Evolutionary conservation across 176 grass and related monocot species (phyloP).

Genomic region (Neostapfia colusana): DNA sequence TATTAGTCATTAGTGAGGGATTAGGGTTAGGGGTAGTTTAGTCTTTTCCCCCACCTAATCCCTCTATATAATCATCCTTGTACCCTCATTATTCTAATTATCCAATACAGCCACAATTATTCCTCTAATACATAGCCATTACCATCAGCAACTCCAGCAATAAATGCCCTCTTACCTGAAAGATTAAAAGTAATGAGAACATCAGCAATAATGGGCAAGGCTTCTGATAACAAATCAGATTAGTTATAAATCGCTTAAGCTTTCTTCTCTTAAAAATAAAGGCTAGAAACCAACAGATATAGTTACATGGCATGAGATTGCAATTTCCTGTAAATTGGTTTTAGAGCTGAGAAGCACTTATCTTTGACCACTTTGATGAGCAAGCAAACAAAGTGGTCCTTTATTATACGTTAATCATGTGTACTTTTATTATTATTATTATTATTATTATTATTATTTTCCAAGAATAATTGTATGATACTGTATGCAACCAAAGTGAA

Average conservation of each 20-base stretch:
- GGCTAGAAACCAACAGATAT: not conserved
- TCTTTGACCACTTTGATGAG: not conserved
- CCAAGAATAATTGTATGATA: not conserved
- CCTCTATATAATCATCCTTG: too few species aligned
- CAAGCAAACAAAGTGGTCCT: not conserved
- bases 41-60: too few species aligned
- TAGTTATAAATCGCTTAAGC: not conserved
- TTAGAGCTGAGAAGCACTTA: not conserved
- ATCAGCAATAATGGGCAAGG: not conserved
- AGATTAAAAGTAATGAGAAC: slow-evolving; percentile 33
- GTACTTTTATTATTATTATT: too few species aligned
- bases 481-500: too few species aligned
- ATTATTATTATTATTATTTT: not conserved
- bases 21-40: too few species aligned
- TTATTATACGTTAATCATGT: not conserved
- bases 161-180: slow-evolving; percentile 92
- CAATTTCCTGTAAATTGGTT: not conserved
- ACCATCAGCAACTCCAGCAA: slow-evolving; percentile 97
- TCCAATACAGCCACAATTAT: too few species aligned
- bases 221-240: not conserved
- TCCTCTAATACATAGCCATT: slow-evolving; percentile 99
- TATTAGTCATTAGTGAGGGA: too few species aligned
- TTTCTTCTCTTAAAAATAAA: not conserved
- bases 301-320: not conserved
- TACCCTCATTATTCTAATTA: too few species aligned